These are phyloP conservation scores for Vanrija sp. DNA, from an alignment of 1,284 basidiomycete genomes.

Conservation along the genomic window DNA sequence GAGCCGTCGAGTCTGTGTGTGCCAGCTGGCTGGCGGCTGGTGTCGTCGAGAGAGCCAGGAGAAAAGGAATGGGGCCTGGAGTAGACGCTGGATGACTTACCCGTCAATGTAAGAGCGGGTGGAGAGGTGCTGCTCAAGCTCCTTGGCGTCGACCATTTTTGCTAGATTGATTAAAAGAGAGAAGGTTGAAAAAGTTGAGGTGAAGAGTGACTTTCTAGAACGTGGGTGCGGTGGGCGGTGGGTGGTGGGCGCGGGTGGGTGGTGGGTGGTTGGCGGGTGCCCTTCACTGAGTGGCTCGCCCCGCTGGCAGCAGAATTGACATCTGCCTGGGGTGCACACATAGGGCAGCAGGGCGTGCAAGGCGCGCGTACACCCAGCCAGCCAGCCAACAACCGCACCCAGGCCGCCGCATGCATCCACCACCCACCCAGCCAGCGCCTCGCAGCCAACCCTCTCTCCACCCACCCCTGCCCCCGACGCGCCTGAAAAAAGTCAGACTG, in stretches of 20 bases:
- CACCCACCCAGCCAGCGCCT: no score
- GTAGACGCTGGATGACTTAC: conserved; percentile 21
- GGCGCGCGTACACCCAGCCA: background rate
- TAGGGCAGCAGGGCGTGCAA: no score
- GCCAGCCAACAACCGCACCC: background rate
- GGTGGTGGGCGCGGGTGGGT: background rate
- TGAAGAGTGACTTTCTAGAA: background rate
- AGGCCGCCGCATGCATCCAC: background rate
- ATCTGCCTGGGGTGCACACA: no score
- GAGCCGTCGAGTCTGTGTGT: no score
- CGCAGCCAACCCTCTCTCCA: no score
- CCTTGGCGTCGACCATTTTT: conserved; percentile 69
- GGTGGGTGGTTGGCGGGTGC: no score
- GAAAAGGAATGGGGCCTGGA: background rate
- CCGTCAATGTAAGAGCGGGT: conserved; percentile 46
- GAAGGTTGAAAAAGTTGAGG: conserved; percentile 9
- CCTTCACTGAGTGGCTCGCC: no score
- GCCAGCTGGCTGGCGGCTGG: no score
- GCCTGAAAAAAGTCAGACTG: no score
- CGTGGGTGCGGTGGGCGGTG: background rate
- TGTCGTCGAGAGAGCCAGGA: background rate
- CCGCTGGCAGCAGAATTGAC: no score
- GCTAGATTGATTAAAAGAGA: conserved; percentile 10
- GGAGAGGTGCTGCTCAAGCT: conserved; percentile 79
- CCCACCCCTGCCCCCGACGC: no score